Evolutionary conservation across 371 early-diverging fungal species (phyloP).

Genomic region (Syncephalis fuscata): DNA sequence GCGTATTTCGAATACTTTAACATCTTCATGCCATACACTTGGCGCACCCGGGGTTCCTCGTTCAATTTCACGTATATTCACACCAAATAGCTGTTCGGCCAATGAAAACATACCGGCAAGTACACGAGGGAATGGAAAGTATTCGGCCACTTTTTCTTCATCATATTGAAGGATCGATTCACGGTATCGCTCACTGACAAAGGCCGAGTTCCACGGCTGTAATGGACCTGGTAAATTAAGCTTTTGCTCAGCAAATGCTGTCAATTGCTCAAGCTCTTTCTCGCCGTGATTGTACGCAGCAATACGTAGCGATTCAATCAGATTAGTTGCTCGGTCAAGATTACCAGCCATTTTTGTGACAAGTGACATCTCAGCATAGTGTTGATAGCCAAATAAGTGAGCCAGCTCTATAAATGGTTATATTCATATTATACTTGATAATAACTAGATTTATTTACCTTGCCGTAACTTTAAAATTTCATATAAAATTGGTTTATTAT

Average conservation of each 20-base stretch:
- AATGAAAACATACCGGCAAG: constrained; percentile 37
- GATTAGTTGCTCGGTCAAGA: constrained; percentile 20
- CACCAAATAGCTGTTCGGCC: constrained; percentile 30
- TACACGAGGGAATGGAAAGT: constrained; percentile 39
- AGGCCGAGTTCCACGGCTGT: constrained; percentile 36
- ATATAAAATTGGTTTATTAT: constrained; percentile 41
- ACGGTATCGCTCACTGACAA: constrained; percentile 36
- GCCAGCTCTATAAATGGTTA: constrained; percentile 21
- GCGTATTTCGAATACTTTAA: constrained; percentile 37
- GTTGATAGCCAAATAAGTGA: constrained; percentile 25
- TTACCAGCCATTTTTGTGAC: constrained; percentile 44
- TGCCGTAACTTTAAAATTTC: constrained; percentile 27
- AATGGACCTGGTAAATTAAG: constrained; percentile 23
- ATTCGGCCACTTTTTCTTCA: constrained; percentile 43
- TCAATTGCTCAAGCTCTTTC: constrained; percentile 23
- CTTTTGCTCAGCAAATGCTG: constrained; percentile 22
- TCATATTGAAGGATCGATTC: constrained; percentile 34
- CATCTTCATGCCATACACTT: constrained; percentile 42
- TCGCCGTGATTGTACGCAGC: constrained; percentile 28
- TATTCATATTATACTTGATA: not conserved
- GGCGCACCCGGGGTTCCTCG: constrained; percentile 11
- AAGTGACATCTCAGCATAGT: constrained; percentile 36
- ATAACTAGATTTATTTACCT: not conserved
- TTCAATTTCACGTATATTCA: constrained; percentile 27
- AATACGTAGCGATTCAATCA: constrained; percentile 25